These are phyloP conservation scores for Xylaria castorea DNA, from an alignment of 495 filamentous ascomycete species.

Conservation along the genomic window DNA sequence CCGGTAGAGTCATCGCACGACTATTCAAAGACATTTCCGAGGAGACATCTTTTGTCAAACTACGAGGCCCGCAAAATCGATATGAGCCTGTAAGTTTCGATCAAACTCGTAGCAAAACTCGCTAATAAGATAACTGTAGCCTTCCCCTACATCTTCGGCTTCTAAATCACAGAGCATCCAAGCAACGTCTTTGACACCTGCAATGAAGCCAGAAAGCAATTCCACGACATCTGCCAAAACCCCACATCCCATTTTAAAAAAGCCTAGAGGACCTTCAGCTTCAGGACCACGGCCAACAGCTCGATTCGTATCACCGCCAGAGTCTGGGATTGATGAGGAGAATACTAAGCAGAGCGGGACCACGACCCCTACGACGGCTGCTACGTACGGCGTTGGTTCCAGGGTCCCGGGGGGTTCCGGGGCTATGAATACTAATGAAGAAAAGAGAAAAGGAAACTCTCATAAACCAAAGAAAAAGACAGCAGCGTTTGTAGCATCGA, in stretches of 20 bases:
- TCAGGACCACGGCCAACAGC: constrained; percentile 59
- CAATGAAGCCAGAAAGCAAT: constrained; percentile 31
- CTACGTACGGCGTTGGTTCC: constrained; percentile 34
- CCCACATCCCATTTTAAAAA: constrained; percentile 60
- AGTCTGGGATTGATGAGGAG: constrained; percentile 46
- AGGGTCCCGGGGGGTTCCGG: constrained; percentile 24
- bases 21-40: constrained; percentile 58
- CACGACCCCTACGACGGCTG: constrained; percentile 37
- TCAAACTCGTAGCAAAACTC: constrained; percentile 2
- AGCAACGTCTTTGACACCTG: constrained; percentile 27
- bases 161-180: constrained; percentile 27
- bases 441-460: constrained; percentile 34
- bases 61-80: constrained; percentile 51
- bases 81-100: constrained; percentile 50
- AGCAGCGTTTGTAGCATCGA: constrained; percentile 42
- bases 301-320: constrained; percentile 57
- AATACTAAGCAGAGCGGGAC: constrained; percentile 33
- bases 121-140: constrained; percentile 28
- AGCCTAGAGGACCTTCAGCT: constrained; percentile 56
- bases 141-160: constrained; percentile 35
- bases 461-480: constrained; percentile 42
- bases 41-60: constrained; percentile 56
- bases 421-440: constrained; percentile 36
- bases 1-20: constrained; percentile 52
- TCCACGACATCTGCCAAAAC: constrained; percentile 34